Conservation (phyloP, 2,329 filamentous ascomycete genomes). For the Teratosphaeria epicoccoides region DNA sequence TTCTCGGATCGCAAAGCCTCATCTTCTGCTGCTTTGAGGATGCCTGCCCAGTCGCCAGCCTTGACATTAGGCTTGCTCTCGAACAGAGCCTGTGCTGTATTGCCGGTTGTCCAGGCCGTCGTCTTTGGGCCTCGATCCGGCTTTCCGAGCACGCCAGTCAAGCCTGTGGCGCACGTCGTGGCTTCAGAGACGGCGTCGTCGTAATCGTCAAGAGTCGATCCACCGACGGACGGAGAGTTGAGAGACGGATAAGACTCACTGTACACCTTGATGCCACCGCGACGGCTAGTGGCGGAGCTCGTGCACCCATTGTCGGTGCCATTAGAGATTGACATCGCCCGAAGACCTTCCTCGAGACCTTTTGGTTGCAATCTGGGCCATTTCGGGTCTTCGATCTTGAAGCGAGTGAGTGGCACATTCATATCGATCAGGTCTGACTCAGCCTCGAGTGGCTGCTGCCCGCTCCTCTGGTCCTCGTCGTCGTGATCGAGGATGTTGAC, state of each 20-base stretch:
- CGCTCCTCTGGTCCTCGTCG: conserved; percentile 8
- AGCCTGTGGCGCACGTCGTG: not conserved
- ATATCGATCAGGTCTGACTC: conserved; percentile 4
- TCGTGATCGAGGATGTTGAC: conserved; percentile 13
- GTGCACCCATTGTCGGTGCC: conserved; percentile 1
- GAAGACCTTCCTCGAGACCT: not conserved
- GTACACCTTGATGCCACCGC: conserved; percentile 8
- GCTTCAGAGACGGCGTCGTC: conserved; percentile 2
- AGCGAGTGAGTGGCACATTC: not conserved
- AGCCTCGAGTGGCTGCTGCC: conserved; percentile 7
- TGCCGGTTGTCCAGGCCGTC: conserved; percentile 7
- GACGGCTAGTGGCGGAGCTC: conserved; percentile 6
- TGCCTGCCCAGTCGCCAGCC: conserved; percentile 19
- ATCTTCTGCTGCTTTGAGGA: conserved; percentile 13
- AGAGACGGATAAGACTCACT: conserved; percentile 4
- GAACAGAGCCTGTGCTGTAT: conserved; percentile 25
- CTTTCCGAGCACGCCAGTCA: not conserved
- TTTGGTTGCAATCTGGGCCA: not conserved
- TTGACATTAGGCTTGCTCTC: conserved; percentile 23
- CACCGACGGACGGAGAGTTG: not conserved
- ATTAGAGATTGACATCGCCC: conserved; percentile 2
- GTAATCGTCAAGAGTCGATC: not conserved
- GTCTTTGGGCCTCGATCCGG: not conserved
- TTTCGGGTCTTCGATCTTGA: not conserved
- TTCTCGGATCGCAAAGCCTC: conserved; percentile 13